Percentiles rank a stretch among this genome's conserved stretches.
Conservation (phyloP, 345 rosid genomes). For the Gossypium turneri region DNA sequence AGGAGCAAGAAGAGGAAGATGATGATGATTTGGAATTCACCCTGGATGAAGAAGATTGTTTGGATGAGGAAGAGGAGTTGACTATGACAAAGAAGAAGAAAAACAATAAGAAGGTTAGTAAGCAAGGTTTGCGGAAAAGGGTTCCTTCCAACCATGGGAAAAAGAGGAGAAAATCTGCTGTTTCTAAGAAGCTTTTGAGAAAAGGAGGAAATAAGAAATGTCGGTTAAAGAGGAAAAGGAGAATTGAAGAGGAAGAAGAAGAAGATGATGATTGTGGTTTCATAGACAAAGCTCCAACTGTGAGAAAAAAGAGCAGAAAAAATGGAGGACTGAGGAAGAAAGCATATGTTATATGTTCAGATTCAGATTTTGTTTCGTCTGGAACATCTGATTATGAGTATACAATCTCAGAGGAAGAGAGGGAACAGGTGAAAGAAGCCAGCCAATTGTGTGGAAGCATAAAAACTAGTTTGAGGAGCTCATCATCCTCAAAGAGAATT, state of each 20-base stretch:
- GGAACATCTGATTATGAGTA: constrained; percentile 70
- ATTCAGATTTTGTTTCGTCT: constrained; percentile 59
- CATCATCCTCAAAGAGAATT: constrained; percentile 39
- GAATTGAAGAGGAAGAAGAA: constrained; percentile 28
- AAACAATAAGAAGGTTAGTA: constrained; percentile 28
- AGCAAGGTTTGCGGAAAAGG: constrained; percentile 30
- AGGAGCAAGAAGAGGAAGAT: background rate
- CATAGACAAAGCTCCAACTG: constrained; percentile 30
- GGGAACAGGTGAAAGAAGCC: constrained; percentile 86
- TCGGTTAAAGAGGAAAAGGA: constrained; percentile 43
- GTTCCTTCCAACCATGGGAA: constrained; percentile 34
- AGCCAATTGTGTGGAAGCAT: constrained; percentile 34
- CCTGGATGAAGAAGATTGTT: constrained; percentile 57
- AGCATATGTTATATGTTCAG: constrained; percentile 47
- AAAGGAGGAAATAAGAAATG: constrained; percentile 43
- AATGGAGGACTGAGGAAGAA: constrained; percentile 37
- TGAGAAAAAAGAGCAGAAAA: constrained; percentile 42
- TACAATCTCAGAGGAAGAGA: constrained; percentile 94
- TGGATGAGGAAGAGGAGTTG: constrained; percentile 66
- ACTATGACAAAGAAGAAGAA: constrained; percentile 36
- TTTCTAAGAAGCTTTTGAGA: constrained; percentile 32
- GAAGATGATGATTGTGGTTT: constrained; percentile 46
- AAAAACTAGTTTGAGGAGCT: constrained; percentile 49
- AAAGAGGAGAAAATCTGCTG: constrained; percentile 40
- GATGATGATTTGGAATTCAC: constrained; percentile 44